phyloP scores from a whole-genome alignment of 352 stramenopile species.

The Pythium angustatum region DNA sequence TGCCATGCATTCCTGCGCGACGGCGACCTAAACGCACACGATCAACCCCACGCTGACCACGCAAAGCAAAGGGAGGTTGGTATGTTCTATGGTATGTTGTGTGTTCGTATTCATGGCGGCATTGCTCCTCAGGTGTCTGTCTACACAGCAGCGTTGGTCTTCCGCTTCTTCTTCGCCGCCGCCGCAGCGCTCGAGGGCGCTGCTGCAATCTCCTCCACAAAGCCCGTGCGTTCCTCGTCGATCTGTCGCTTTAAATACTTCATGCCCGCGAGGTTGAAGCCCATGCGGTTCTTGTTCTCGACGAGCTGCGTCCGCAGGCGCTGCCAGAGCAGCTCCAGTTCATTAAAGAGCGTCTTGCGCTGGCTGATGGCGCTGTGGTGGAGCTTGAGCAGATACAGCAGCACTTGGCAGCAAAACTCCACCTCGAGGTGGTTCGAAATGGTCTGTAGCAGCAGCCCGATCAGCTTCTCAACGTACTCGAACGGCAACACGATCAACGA shows the following conservation, averaged over 20 bases:
- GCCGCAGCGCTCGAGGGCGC: constrained; percentile 12
- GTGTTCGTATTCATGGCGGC: background rate
- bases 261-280: constrained; percentile 85
- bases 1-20: too few species aligned
- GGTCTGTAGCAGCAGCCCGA: constrained; percentile 91
- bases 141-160: constrained; percentile 22
- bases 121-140: background rate
- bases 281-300: constrained; percentile 82
- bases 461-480: constrained; percentile 93
- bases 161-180: constrained; percentile 60
- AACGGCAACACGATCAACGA: constrained; percentile 97
- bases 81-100: too few species aligned
- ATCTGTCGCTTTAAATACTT: constrained; percentile 89
- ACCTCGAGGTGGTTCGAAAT: constrained; percentile 88
- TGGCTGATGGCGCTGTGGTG: constrained; percentile 81
- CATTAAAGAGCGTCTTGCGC: constrained; percentile 64
- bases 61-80: too few species aligned
- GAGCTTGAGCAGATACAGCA: constrained; percentile 75
- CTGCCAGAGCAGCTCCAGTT: constrained; percentile 79
- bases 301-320: constrained; percentile 74
- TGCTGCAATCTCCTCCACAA: constrained; percentile 72
- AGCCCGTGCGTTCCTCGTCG: constrained; percentile 74
- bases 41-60: too few species aligned
- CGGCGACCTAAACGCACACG: too few species aligned
- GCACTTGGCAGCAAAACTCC: constrained; percentile 89